A percentile compares a stretch with the other conserved stretches of the same genome.
phyloP scores from a whole-genome alignment of 257 asterid genomes.

The Lavandula angustifolia region DNA sequence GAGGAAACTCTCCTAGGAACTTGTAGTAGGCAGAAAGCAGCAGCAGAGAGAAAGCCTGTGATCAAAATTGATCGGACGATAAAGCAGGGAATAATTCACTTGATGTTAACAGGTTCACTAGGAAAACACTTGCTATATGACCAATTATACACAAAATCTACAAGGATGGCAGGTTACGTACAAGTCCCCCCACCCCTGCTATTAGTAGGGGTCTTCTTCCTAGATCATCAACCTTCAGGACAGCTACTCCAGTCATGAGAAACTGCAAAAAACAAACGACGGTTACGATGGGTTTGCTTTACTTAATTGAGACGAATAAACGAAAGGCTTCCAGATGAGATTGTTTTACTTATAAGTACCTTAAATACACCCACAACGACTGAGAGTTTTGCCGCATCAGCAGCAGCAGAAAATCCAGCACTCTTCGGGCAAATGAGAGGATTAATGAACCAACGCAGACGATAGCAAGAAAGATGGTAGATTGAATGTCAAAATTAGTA shows the following conservation, averaged over 20 bases:
- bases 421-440: conserved; percentile 45
- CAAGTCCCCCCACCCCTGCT: conserved; percentile 87
- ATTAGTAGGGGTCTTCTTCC: conserved; percentile 93
- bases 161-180: conserved; percentile 43
- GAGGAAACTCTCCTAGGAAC: conserved; percentile 78
- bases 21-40: conserved; percentile 96
- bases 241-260: conserved; percentile 91
- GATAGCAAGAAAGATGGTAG: conserved; percentile 5
- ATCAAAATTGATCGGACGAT: conserved; percentile 19
- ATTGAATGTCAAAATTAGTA: conserved; percentile 30
- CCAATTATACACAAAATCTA: conserved; percentile 12
- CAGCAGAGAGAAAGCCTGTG: conserved; percentile 84
- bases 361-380: conserved; percentile 84
- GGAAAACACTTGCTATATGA: conserved; percentile 5
- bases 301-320: neutral
- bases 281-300: neutral
- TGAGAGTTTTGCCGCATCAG: conserved; percentile 93
- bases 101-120: neutral
- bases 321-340: neutral
- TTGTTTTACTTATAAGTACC: conserved; percentile 47
- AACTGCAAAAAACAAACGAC: conserved; percentile 48
- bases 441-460: conserved; percentile 13
- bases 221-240: conserved; percentile 90
- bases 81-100: conserved; percentile 5
- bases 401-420: conserved; percentile 97